Evolutionary conservation across 495 filamentous ascomycete genomes (phyloP), one percentile per base, ranked within the genome.

Genomic region (Trichoderma virens): DNA sequence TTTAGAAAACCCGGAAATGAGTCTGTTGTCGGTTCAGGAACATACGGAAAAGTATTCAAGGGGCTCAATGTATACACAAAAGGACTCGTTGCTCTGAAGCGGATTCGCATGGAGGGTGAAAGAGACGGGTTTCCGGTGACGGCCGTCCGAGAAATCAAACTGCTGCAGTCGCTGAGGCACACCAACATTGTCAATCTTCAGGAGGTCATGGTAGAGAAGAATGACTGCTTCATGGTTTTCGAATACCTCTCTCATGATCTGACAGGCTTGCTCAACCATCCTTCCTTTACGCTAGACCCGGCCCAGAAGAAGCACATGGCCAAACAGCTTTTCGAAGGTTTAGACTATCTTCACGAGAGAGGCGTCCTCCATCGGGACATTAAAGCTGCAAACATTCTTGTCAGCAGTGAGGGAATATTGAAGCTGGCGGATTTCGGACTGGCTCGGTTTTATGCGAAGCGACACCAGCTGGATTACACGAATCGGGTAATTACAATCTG

Each of bases 171-270:
- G 45, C 81, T 99, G n/a, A 91, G 89, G 66, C 92, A 96, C 70
- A 80, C 84, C 60, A 97, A 98, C 68, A 86, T 99, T 39, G 93
- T 99, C 66, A 87, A 88, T 59, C 75, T 93, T 28, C 83, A 87
- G 64, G 95, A 98, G 75, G 93, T 98, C 70, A 98, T 98, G 94
- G 94, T 98, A 18, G 95, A 98, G 76, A 87, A 86, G 67, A 97
- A 97, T 71, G 93, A 98, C 73, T 99, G 95, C 75, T 98, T 94
- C 77, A 99, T 99, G 95, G 95, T 99, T 9, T 99, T 99, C 67
- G 95, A 99, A 72, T 99, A 99, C 72, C 85, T 97, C 31, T 93
- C 93, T 20, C 95, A 99, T 72, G 95, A 99, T 56, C 68, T 82
- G 63, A 82, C 79, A 5, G 82, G 82, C 20, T 72, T 85, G 43